Conservation (phyloP, 2,329 filamentous ascomycete genomes). For the Fusarium subglutinans region DNA sequence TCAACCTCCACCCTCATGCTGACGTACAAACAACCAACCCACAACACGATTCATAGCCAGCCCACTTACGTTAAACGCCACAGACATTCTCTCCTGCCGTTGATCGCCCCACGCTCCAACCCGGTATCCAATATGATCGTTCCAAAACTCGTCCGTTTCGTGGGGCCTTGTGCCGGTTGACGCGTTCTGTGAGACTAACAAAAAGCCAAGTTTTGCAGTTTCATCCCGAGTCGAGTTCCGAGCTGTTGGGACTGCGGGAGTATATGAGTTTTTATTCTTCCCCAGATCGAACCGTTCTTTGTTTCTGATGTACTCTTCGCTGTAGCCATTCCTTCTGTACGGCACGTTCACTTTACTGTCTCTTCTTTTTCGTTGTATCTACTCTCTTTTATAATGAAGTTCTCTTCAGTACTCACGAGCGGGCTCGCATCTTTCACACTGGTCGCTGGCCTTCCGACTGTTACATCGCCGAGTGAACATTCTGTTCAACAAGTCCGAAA, state of each 20-base stretch:
- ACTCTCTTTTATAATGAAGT: conserved; percentile 30
- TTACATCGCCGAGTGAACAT: not conserved
- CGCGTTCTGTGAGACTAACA: conserved; percentile 5
- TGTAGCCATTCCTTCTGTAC: not conserved
- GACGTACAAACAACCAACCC: conserved; percentile 18
- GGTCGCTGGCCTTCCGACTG: conserved; percentile 18
- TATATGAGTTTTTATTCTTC: conserved; percentile 5
- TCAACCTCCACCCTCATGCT: conserved; percentile 21
- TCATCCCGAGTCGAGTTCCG: not conserved
- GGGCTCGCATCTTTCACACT: conserved; percentile 10
- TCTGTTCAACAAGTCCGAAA: conserved; percentile 52
- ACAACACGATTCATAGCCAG: conserved; percentile 23
- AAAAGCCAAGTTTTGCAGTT: not conserved
- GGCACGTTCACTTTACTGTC: not conserved
- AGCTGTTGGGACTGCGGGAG: not conserved
- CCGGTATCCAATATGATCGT: conserved; percentile 3
- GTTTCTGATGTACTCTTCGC: not conserved
- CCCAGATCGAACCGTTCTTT: not conserved
- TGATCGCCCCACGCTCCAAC: conserved; percentile 13
- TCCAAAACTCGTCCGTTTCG: not conserved
- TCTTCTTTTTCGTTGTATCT: not conserved
- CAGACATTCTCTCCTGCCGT: conserved; percentile 1
- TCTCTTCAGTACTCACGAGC: conserved; percentile 20
- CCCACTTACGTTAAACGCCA: conserved; percentile 16
- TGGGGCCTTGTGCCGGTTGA: conserved; percentile 1